Percentiles rank a stretch among this genome's conserved stretches.
Evolutionary conservation across 2,329 filamentous ascomycete species (phyloP).

Genomic region (Xylariaceae sp.): DNA sequence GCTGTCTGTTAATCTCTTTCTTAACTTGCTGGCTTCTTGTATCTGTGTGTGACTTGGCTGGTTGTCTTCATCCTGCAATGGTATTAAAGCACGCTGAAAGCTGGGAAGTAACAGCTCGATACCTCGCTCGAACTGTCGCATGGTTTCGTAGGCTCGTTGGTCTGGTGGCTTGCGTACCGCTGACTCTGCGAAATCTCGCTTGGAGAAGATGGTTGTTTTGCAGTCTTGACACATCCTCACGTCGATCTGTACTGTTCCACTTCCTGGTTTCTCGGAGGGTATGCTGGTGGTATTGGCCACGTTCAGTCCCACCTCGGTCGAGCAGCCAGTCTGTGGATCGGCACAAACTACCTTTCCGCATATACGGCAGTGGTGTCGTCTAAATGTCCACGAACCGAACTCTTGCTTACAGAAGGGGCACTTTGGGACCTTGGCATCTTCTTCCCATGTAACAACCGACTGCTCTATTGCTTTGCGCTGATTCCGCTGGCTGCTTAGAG

Average conservation of each 20-base stretch:
- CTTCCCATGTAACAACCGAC: slow-evolving; percentile 91
- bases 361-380: slow-evolving; percentile 89
- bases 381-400: slow-evolving; percentile 88
- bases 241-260: slow-evolving; percentile 59
- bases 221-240: slow-evolving; percentile 92
- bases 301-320: slow-evolving; percentile 75
- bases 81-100: slow-evolving; percentile 73
- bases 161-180: slow-evolving; percentile 65
- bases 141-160: slow-evolving; percentile 75
- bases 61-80: slow-evolving; percentile 57
- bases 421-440: slow-evolving; percentile 72
- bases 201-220: slow-evolving; percentile 57
- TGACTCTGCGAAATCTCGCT: slow-evolving; percentile 73
- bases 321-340: slow-evolving; percentile 80
- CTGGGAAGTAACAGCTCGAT: slow-evolving; percentile 77
- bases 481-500: slow-evolving; percentile 66
- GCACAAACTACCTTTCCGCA: slow-evolving; percentile 92
- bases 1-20: slow-evolving; percentile 83
- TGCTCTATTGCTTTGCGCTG: slow-evolving; percentile 81
- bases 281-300: slow-evolving; percentile 53
- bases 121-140: slow-evolving; percentile 82
- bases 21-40: slow-evolving; percentile 79
- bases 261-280: slow-evolving; percentile 41
- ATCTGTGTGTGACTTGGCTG: slow-evolving; percentile 63
- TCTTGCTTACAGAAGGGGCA: slow-evolving; percentile 97